phyloP scores from a whole-genome alignment of 2,329 filamentous ascomycete genomes.

The Penicillium sp. region DNA sequence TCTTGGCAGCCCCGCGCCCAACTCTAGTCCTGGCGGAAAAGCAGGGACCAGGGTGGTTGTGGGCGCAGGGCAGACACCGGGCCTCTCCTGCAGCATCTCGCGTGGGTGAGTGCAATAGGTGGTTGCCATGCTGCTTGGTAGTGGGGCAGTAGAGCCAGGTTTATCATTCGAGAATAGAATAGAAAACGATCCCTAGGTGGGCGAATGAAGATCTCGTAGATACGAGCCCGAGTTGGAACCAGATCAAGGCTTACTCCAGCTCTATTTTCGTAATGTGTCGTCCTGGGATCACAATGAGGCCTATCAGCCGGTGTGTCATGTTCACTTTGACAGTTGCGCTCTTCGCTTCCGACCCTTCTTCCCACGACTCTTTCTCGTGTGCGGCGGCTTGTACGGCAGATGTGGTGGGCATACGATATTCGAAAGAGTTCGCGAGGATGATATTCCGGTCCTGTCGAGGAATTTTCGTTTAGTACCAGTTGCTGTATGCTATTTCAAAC shows the following conservation, averaged over 20 bases:
- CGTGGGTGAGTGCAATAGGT: background rate
- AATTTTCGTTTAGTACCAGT: conserved; percentile 6
- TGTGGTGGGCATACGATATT: conserved; percentile 69
- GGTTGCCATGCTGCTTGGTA: conserved; percentile 1
- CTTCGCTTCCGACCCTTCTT: conserved; percentile 15
- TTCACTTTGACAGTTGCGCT: conserved; percentile 49
- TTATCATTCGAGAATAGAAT: conserved; percentile 10
- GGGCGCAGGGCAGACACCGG: conserved; percentile 5
- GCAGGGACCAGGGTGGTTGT: conserved; percentile 3
- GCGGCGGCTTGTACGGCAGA: conserved; percentile 41
- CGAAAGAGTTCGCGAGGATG: conserved; percentile 74
- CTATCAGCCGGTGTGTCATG: conserved; percentile 78
- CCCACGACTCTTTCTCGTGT: conserved; percentile 17
- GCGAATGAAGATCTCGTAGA: conserved; percentile 9
- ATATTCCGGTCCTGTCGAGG: conserved; percentile 67
- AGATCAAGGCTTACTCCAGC: conserved; percentile 54
- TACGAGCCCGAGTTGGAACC: conserved; percentile 4
- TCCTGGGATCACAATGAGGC: conserved; percentile 81
- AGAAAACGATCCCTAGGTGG: background rate
- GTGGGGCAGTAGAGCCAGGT: conserved; percentile 6
- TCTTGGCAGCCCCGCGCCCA: conserved; percentile 13
- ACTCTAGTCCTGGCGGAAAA: conserved; percentile 4
- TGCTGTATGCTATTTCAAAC: background rate
- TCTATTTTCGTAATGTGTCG: conserved; percentile 80
- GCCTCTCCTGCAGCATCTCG: background rate